Conservation (phyloP, 768 basidiomycete species). For the Neoboletus subvelutipes region DNA sequence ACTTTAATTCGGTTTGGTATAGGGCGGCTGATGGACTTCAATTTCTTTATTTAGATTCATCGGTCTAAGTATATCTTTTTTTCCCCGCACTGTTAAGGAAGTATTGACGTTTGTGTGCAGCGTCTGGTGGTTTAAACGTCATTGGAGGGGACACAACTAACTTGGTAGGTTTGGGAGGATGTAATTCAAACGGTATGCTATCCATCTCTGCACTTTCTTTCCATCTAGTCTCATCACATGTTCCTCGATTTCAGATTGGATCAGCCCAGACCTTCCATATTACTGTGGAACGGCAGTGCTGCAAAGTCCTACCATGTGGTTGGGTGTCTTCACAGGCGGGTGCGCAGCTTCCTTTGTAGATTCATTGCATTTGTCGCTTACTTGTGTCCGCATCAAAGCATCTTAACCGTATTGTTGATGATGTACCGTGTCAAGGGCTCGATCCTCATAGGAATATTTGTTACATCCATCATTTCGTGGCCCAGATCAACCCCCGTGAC, state of each 20-base stretch:
- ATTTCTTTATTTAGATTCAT: conserved; percentile 53
- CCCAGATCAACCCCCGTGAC: conserved; percentile 80
- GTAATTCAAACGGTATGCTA: conserved; percentile 47
- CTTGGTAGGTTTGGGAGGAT: conserved; percentile 76
- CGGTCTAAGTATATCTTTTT: conserved; percentile 54
- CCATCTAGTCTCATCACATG: conserved; percentile 8
- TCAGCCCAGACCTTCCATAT: conserved; percentile 42
- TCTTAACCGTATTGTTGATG: conserved; percentile 78
- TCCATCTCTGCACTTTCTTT: conserved; percentile 1
- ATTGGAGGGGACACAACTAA: conserved; percentile 73
- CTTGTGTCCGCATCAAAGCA: conserved; percentile 35
- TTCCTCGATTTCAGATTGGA: conserved; percentile 38
- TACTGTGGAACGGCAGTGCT: conserved; percentile 68
- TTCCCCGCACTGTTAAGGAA: background rate
- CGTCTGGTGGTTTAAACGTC: conserved; percentile 65
- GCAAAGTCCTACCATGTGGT: conserved; percentile 77
- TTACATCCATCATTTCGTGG: conserved; percentile 87
- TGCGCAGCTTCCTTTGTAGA: conserved; percentile 32
- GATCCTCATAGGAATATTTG: conserved; percentile 78
- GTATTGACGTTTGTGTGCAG: conserved; percentile 33
- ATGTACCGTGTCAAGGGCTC: conserved; percentile 83
- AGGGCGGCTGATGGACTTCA: conserved; percentile 8
- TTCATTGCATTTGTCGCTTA: conserved; percentile 4
- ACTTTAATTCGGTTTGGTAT: background rate
- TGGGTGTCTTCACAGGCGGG: conserved; percentile 87